phyloP scores from a whole-genome alignment of 441 rosid species.

The Mallotus repandus region DNA sequence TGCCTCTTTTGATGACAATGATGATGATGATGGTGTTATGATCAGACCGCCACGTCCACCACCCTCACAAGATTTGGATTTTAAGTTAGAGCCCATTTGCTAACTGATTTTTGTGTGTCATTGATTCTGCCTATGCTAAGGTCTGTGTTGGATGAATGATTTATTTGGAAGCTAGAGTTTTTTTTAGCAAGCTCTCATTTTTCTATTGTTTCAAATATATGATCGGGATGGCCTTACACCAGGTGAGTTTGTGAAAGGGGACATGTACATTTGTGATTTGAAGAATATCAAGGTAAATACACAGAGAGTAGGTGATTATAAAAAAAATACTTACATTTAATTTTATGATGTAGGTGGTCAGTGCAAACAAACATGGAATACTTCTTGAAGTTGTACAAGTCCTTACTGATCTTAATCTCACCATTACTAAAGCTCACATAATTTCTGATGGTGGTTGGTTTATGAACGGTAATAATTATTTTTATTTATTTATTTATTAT shows the following conservation, averaged over 20 bases:
- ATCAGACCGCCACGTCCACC: slow-evolving; percentile 58
- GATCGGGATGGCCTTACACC: slow-evolving; percentile 96
- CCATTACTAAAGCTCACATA: slow-evolving; percentile 78
- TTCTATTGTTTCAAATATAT: slow-evolving; percentile 51
- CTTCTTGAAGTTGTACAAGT: slow-evolving; percentile 92
- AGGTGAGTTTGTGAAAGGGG: slow-evolving; percentile 96
- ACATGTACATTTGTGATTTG: slow-evolving; percentile 95
- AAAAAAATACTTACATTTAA: slow-evolving; percentile 11
- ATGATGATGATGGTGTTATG: slow-evolving; percentile 33
- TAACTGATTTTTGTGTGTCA: slow-evolving; percentile 79
- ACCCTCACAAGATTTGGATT: slow-evolving; percentile 31
- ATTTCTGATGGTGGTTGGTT: slow-evolving; percentile 98
- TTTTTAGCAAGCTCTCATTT: too few relatives aligned
- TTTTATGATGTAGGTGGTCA: slow-evolving; percentile 59
- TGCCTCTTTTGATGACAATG: slow-evolving; percentile 13
- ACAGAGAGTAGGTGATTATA: too few relatives aligned
- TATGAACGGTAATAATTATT: slow-evolving; percentile 73
- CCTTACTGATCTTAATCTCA: slow-evolving; percentile 87
- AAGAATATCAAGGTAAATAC: slow-evolving; percentile 98
- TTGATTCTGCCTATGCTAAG: slow-evolving; percentile 99
- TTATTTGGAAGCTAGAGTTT: too few relatives aligned
- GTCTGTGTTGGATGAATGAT: slow-evolving; percentile 13
- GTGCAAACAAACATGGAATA: slow-evolving; percentile 89
- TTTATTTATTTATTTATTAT: background rate
- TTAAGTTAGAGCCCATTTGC: slow-evolving; percentile 96